Evolutionary conservation across 2,329 filamentous ascomycete genomes (phyloP).

Genomic region (Pezicula neosporulosa): DNA sequence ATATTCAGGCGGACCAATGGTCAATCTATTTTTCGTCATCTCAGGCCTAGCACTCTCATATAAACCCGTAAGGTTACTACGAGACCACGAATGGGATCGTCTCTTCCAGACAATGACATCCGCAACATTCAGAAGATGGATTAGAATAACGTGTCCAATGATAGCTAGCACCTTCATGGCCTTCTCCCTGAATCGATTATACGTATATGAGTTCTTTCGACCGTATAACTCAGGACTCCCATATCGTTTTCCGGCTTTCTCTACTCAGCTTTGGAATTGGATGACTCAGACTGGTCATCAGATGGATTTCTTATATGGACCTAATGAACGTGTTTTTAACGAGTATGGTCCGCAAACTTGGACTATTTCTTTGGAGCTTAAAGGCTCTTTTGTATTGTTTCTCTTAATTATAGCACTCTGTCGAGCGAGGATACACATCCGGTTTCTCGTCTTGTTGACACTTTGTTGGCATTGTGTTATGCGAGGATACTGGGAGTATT

Average conservation of each 20-base stretch:
- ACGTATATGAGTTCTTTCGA: slow-evolving; percentile 27
- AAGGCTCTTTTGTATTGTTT: neutral
- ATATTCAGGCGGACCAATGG: slow-evolving; percentile 39
- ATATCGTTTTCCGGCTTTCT: neutral
- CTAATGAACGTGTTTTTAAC: neutral
- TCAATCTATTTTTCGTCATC: slow-evolving; percentile 44
- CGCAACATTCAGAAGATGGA: slow-evolving; percentile 38
- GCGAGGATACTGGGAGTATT: neutral
- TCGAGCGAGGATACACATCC: neutral
- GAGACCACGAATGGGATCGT: slow-evolving; percentile 27
- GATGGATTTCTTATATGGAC: neutral
- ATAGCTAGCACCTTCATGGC: slow-evolving; percentile 36
- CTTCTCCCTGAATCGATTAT: slow-evolving; percentile 37
- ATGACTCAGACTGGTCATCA: neutral
- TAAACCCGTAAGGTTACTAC: slow-evolving; percentile 33
- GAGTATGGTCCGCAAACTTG: neutral
- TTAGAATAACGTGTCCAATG: slow-evolving; percentile 38
- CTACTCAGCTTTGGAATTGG: neutral
- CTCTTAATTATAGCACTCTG: neutral
- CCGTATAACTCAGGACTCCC: neutral
- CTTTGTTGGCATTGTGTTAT: neutral
- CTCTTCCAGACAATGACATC: slow-evolving; percentile 35
- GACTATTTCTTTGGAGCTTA: neutral
- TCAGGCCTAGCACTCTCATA: slow-evolving; percentile 41
- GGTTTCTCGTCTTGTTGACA: neutral